Percentiles rank a stretch among this genome's conserved stretches.
Conservation (phyloP, 169 alveolate species). For the Perkinsus olseni region DNA sequence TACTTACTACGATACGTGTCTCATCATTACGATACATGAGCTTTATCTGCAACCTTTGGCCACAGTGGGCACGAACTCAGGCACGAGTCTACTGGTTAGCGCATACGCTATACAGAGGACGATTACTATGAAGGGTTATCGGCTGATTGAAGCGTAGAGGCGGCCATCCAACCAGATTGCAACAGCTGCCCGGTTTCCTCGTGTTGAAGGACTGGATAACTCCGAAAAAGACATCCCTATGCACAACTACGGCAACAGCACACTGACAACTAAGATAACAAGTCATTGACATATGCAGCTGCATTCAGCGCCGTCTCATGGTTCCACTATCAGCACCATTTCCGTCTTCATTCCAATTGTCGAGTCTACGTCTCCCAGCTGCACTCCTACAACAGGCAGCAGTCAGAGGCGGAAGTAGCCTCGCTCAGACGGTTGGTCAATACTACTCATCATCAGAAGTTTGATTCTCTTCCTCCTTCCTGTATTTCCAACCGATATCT, state of each 20-base stretch:
- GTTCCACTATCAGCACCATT: not conserved
- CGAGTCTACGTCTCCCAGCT: not conserved
- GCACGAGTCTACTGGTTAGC: no score
- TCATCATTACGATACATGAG: no score
- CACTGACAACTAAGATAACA: not conserved
- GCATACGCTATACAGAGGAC: no score
- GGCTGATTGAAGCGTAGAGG: no score
- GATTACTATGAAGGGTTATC: no score
- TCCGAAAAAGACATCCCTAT: not conserved
- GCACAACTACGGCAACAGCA: not conserved
- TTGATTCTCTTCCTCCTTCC: not conserved
- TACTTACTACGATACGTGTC: no score
- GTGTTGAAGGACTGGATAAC: no score
- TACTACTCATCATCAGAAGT: not conserved
- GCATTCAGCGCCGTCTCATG: not conserved
- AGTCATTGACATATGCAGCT: not conserved
- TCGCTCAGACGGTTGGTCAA: not conserved
- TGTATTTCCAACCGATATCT: not conserved
- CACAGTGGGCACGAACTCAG: no score
- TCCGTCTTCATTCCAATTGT: not conserved
- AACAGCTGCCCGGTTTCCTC: no score
- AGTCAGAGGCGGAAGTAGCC: not conserved
- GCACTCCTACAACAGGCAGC: not conserved
- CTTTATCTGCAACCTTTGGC: no score
- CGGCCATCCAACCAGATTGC: no score